Base-by-base conservation (phyloP, 192 early-diverging fungal genomes). In the Gamsiella multidivaricata region DNA sequence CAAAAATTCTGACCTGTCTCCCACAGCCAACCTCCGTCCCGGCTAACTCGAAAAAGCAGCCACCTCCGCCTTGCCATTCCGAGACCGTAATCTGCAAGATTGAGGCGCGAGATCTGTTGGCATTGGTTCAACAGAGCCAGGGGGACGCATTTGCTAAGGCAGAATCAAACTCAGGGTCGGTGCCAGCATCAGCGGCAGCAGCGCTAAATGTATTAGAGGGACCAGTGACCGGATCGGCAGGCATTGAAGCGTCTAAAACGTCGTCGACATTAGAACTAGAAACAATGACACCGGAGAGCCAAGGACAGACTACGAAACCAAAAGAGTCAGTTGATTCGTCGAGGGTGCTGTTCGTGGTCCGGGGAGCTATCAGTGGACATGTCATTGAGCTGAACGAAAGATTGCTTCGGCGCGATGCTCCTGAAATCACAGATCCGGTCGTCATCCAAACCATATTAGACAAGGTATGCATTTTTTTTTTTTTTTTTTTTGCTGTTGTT, bases 1-100 rank as follows among this genome's bases (percentile, higher is more conserved):
- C 22, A 23, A 69, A 69, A 41, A 69, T 78, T 31, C 17, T 47
- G 4, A n/a, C 0, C 0, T 53, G 65, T 2, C 42, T 78, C 5
- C 74, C 74, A 7, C 74, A 78, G 32, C 74, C 74, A 4, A 78
- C 74, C 0, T 31, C 65, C 0, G 64, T 64, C 2, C 74, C 74
- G 25, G 74, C 74, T 12, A 78, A 69, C 18, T 56, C 65, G 1
- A 78, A 78, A 45, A 78, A 78, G 39, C 59, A 62, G 14, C 60
- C 74, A 0, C 74, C 74, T 52, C 65, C 74, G 5, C 41, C 61
- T 23, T 78, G 65, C 50, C 51, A 78, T 36, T 18, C 39, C 8
- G 65, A 68, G 36, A 78, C 74, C n/a, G 74, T 78, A 0, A 63
- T 78, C 22, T 67, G 64, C 20, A 78, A 69, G 54, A 78, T 78